Evolutionary conservation across 805 yeast genomes (phyloP).

Genomic region (Metschnikowia orientalis): DNA sequence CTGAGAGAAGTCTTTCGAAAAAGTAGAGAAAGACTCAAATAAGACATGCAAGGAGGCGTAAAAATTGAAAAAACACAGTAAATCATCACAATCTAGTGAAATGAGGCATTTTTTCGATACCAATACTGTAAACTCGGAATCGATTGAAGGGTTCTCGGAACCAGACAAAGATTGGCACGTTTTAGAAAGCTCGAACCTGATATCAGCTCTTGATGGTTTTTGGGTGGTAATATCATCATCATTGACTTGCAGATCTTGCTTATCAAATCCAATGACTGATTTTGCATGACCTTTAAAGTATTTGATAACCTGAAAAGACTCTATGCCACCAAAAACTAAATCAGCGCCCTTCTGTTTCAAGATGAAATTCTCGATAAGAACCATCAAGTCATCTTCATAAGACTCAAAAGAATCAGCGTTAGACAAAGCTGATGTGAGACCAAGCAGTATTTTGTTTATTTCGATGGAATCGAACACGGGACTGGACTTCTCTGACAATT

Average conservation of each 20-base stretch:
- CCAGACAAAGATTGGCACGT: too few relatives aligned
- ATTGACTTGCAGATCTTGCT: conserved; percentile 1
- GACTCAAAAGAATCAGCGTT: conserved; percentile 39
- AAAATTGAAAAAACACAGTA: conserved; percentile 28
- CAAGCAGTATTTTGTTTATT: conserved; percentile 34
- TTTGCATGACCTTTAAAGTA: conserved; percentile 12
- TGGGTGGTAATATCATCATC: conserved; percentile 1
- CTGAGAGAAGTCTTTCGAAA: conserved; percentile 3
- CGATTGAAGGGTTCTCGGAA: not conserved
- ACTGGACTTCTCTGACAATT: conserved; percentile 4
- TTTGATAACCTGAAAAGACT: conserved; percentile 27
- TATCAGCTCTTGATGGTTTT: conserved; percentile 36
- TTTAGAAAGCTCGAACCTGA: conserved; percentile 46
- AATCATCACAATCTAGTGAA: conserved; percentile 18
- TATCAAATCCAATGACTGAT: conserved; percentile 26
- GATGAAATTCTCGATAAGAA: conserved; percentile 24
- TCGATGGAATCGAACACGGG: conserved; percentile 19
- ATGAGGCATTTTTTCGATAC: conserved; percentile 38
- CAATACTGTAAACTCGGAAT: conserved; percentile 36
- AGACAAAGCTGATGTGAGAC: conserved; percentile 45
- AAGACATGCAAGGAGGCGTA: conserved; percentile 22
- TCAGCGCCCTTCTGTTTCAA: conserved; percentile 41
- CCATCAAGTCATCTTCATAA: conserved; percentile 25
- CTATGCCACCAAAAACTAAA: conserved; percentile 47
- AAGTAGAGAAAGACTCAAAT: conserved; percentile 8